Base-by-base conservation (phyloP, 306 rosid species). In the Begonia fuchsioides region DNA sequence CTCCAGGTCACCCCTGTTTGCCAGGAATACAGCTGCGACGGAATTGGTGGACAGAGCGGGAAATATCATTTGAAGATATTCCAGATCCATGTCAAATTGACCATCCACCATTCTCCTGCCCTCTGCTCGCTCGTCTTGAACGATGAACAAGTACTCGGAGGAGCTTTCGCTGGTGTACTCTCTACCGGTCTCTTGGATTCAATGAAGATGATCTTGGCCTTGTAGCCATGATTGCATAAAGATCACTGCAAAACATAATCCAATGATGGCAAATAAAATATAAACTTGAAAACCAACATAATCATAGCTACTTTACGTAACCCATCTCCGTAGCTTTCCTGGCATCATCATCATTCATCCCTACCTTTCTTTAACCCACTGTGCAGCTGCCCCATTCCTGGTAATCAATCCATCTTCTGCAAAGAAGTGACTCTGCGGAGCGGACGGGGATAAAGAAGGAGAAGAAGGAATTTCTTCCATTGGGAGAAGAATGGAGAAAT, bases 1-100 rank as follows among this genome's bases (percentile, higher is more conserved):
- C 5, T 73, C 86, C 50, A 87, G 13, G 58, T 87, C 93, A 46
- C 81, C 79, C 15, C 47, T 50, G 53, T 78, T 80, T 6, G 72
- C 78, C 39, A 65, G 39, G 64, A 77, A 87, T 55, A 73, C 94
- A 60, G 74, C 96, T 47, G 55, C 12, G 67, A 87, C 78, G 54
- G 81, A 87, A 67, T 75, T 71, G 18, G 62, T 64, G 17, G 93
- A 75, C 54, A 87, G 47, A 44, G 69, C 79, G 18, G 86, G 82
- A 68, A 78, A 87, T 51, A 44, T 9, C 75, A 66, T 65, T 70
- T 63, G 76, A 65, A 87, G 96, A 68, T 57, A 83, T 53, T 76
- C 87, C 69, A 87, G 48, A 58, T 72, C 85, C 58, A 80, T 73
- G 45, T 77, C 87, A 43, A 69, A 51, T 12, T 82, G 78, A 49